Evolutionary conservation across 2,329 filamentous ascomycete species (phyloP).

Genomic region (Harringtonia aguacate): DNA sequence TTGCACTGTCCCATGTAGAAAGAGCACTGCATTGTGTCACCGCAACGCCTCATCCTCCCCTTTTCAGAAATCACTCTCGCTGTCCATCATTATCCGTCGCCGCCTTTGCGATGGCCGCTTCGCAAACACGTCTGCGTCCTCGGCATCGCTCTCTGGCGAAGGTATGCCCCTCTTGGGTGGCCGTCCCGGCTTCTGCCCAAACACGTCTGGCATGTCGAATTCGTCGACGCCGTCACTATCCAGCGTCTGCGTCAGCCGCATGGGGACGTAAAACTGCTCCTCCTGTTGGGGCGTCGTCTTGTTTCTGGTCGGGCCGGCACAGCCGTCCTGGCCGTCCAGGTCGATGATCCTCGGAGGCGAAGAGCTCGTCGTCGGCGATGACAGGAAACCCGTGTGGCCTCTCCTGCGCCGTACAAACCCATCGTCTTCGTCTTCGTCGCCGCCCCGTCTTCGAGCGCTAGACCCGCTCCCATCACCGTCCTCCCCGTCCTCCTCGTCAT

Average conservation of each 20-base stretch:
- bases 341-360: not conserved
- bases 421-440: not conserved
- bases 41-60: not conserved
- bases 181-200: not conserved
- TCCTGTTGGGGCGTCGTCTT: not conserved
- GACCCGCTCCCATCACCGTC: constrained; percentile 25
- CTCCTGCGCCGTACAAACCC: not conserved
- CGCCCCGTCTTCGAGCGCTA: constrained; percentile 1
- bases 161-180: not conserved
- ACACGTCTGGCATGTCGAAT: not conserved
- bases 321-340: not conserved
- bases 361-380: not conserved
- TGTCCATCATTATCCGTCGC: constrained; percentile 6
- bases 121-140: not conserved
- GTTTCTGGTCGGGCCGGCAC: no score
- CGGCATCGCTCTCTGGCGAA: constrained; percentile 1
- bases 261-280: constrained; percentile 5
- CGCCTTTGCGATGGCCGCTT: constrained; percentile 2
- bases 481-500: constrained; percentile 26
- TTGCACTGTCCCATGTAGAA: no score
- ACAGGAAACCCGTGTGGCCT: not conserved
- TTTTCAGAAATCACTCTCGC: constrained; percentile 8
- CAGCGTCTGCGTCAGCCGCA: constrained; percentile 9
- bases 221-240: constrained; percentile 5
- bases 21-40: no score